phyloP scores from a whole-genome alignment of 371 early-diverging fungal genomes.

The Apophysomyces elegans region DNA sequence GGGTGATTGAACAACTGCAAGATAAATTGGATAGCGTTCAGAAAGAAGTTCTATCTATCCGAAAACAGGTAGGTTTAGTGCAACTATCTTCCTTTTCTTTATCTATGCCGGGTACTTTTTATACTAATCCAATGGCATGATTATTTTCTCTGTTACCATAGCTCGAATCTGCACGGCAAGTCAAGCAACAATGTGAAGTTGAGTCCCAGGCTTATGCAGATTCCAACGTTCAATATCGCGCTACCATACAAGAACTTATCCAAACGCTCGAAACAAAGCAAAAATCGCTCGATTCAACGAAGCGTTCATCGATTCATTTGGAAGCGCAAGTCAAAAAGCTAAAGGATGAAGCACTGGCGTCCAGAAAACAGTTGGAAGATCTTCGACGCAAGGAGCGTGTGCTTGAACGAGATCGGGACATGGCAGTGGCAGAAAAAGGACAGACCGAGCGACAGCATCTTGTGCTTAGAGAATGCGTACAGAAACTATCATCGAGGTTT shows the following conservation, averaged over 20 bases:
- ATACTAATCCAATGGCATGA: background rate
- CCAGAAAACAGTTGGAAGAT: slow-evolving; percentile 46
- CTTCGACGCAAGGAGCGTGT: slow-evolving; percentile 44
- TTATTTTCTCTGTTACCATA: slow-evolving; percentile 7
- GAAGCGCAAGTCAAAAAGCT: slow-evolving; percentile 48
- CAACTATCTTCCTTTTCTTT: background rate
- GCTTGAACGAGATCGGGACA: slow-evolving; percentile 42
- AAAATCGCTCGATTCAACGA: slow-evolving; percentile 43
- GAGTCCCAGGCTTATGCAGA: slow-evolving; percentile 34
- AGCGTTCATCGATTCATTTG: slow-evolving; percentile 34
- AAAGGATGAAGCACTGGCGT: slow-evolving; percentile 49
- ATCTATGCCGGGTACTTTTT: background rate
- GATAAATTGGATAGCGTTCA: slow-evolving; percentile 32
- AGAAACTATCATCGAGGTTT: slow-evolving; percentile 29
- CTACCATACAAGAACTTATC: slow-evolving; percentile 43
- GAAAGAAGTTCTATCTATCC: slow-evolving; percentile 33
- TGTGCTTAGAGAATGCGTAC: slow-evolving; percentile 29
- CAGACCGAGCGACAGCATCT: slow-evolving; percentile 37
- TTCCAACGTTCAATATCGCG: slow-evolving; percentile 35
- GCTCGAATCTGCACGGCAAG: slow-evolving; percentile 34
- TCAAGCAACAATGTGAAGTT: slow-evolving; percentile 36
- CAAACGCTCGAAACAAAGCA: slow-evolving; percentile 46
- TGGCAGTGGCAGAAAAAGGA: slow-evolving; percentile 38
- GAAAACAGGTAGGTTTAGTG: slow-evolving; percentile 34
- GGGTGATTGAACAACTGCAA: slow-evolving; percentile 45